These are phyloP conservation scores for Chaetomium sp. DNA, from an alignment of 2,329 filamentous ascomycete genomes.

Conservation along the genomic window DNA sequence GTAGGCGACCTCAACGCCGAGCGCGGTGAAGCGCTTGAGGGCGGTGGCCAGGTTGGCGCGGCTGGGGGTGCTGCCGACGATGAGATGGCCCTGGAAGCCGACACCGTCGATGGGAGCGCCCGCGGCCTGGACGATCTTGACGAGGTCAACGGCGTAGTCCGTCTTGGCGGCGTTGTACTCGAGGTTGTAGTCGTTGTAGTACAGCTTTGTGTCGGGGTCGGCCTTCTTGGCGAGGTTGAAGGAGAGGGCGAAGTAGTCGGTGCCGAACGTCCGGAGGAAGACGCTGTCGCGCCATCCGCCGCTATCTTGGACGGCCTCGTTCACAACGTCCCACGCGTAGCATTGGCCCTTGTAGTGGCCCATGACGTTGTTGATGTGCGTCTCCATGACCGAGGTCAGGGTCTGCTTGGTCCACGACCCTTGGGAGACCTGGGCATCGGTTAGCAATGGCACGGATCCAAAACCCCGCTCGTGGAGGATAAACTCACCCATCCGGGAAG, in stretches of 20 bases:
- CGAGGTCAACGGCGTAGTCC: constrained; percentile 47
- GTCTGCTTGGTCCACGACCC: constrained; percentile 60
- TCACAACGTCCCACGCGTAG: constrained; percentile 67
- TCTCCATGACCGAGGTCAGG: constrained; percentile 55
- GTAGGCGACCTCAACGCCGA: constrained; percentile 59
- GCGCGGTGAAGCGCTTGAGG: constrained; percentile 53
- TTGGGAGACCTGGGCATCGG: constrained; percentile 28
- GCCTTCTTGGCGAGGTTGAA: constrained; percentile 59
- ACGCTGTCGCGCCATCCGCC: constrained; percentile 55
- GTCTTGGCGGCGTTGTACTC: constrained; percentile 55
- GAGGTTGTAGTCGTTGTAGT: constrained; percentile 63
- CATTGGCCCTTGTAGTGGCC: constrained; percentile 61
- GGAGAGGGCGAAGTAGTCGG: constrained; percentile 59
- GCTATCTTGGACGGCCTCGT: constrained; percentile 63
- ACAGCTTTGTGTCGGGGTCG: constrained; percentile 58
- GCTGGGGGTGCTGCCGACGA: constrained; percentile 54
- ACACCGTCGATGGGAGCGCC: constrained; percentile 64
- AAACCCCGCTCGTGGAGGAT: background rate
- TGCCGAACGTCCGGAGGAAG: constrained; percentile 59
- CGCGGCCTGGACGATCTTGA: constrained; percentile 49
- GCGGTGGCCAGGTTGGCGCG: constrained; percentile 48
- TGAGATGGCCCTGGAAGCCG: constrained; percentile 63
- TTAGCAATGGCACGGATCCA: background rate
- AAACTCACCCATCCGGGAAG: constrained; percentile 53
- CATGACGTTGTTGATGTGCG: constrained; percentile 62